A percentile compares a stretch with the other conserved stretches of the same genome.
Evolutionary conservation across 768 basidiomycete genomes (phyloP).

Genomic region (Auricularia cornea): DNA sequence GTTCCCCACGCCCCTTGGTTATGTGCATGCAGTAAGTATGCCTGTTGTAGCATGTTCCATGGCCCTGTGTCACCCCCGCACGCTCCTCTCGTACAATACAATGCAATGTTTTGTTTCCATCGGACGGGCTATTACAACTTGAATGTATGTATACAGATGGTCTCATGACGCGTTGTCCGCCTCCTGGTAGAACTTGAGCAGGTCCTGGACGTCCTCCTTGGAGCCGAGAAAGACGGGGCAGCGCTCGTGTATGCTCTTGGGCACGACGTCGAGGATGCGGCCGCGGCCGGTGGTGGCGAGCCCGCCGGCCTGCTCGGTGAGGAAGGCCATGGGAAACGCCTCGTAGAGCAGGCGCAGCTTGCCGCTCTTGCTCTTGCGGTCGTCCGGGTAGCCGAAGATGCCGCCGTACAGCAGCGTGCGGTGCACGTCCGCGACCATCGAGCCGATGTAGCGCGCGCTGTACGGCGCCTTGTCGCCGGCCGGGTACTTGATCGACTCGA

Average conservation of each 20-base stretch:
- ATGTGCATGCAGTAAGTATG: too few species aligned
- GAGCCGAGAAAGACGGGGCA: constrained; percentile 91
- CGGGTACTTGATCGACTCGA: constrained; percentile 90
- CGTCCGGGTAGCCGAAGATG: constrained; percentile 96
- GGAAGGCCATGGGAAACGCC: constrained; percentile 95
- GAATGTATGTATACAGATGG: too few species aligned
- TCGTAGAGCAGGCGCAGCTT: constrained; percentile 94
- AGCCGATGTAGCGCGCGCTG: constrained; percentile 89
- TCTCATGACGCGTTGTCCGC: background rate
- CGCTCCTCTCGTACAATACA: too few species aligned
- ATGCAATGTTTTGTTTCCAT: too few species aligned
- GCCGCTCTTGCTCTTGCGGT: constrained; percentile 95
- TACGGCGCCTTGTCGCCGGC: constrained; percentile 72
- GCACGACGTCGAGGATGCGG: constrained; percentile 85
- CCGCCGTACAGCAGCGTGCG: constrained; percentile 94
- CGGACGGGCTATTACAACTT: too few species aligned
- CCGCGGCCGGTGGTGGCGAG: constrained; percentile 92
- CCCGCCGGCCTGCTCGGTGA: constrained; percentile 93
- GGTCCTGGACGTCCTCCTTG: constrained; percentile 85
- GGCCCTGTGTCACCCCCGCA: too few species aligned
- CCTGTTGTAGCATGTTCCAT: too few species aligned
- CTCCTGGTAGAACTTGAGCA: constrained; percentile 74
- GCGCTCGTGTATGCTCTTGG: constrained; percentile 83
- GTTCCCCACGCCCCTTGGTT: too few species aligned
- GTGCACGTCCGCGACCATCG: constrained; percentile 99